phyloP scores from a whole-genome alignment of 2,329 filamentous ascomycete genomes.

The Neurospora crassa region DNA sequence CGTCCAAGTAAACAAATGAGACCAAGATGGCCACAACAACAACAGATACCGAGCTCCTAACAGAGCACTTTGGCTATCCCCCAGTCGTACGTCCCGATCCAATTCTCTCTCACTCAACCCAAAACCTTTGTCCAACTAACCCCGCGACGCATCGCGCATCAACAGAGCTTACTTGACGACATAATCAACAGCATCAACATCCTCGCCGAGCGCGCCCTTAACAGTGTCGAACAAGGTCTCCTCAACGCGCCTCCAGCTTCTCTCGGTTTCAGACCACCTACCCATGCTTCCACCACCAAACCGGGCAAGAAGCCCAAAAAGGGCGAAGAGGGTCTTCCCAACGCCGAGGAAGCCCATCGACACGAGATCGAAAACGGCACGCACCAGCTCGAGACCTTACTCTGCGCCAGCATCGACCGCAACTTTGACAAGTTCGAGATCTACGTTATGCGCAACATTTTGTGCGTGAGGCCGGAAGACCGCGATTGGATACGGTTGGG shows the following conservation, averaged over 20 bases:
- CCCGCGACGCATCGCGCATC: constrained; percentile 1
- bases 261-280: constrained; percentile 64
- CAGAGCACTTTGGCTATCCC: constrained; percentile 92
- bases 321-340: constrained; percentile 3
- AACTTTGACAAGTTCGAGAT: constrained; percentile 84
- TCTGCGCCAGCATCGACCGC: constrained; percentile 73
- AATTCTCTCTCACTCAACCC: neutral
- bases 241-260: constrained; percentile 61
- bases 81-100: constrained; percentile 58
- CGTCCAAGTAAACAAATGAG: neutral
- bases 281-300: constrained; percentile 25
- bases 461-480: constrained; percentile 60
- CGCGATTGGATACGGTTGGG: constrained; percentile 69
- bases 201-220: constrained; percentile 80
- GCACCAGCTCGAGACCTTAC: constrained; percentile 72
- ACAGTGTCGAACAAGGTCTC: constrained; percentile 77
- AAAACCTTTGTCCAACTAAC: constrained; percentile 1
- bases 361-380: constrained; percentile 82
- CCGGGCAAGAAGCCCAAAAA: constrained; percentile 12
- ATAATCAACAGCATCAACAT: constrained; percentile 96
- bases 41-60: constrained; percentile 61
- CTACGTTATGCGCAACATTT: constrained; percentile 78
- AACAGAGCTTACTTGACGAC: constrained; percentile 85
- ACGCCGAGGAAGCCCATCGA: constrained; percentile 38
- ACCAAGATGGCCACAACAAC: constrained; percentile 20